Conservation (phyloP, 2,329 filamentous ascomycete species). For the Penicillium olsonii region DNA sequence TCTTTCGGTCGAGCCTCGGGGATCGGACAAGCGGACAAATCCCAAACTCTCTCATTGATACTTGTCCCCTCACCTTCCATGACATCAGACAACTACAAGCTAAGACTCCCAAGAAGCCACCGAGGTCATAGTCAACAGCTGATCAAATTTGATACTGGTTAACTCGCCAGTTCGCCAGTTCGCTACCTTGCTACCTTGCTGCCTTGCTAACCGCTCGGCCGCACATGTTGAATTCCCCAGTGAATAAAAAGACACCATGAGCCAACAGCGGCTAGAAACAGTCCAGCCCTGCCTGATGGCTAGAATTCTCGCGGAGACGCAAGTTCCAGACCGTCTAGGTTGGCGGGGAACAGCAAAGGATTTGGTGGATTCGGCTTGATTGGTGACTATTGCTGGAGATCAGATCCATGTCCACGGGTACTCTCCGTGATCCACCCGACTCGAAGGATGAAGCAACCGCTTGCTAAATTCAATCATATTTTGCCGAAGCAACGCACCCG, state of each 20-base stretch:
- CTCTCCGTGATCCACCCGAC: not conserved
- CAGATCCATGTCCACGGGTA: not conserved
- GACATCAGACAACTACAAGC: not conserved
- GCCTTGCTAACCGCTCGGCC: not conserved
- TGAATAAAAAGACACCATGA: not conserved
- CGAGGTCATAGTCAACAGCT: not conserved
- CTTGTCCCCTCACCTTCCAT: not conserved
- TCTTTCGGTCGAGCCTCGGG: too few relatives aligned
- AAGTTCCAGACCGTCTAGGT: not conserved
- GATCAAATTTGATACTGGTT: not conserved
- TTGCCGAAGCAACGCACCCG: too few relatives aligned
- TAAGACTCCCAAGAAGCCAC: not conserved
- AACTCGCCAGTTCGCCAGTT: too few relatives aligned
- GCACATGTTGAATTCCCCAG: not conserved
- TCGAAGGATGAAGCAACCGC: not conserved
- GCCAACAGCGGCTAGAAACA: constrained; percentile 1
- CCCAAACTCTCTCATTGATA: not conserved
- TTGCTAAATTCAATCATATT: not conserved
- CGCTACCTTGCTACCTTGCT: too few relatives aligned
- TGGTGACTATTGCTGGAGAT: not conserved
- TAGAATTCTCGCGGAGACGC: not conserved
- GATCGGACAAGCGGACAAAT: not conserved
- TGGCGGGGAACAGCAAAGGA: not conserved
- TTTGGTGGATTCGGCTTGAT: not conserved
- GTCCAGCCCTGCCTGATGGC: not conserved